These are phyloP conservation scores for Cryphonectria carpinicola DNA, from an alignment of 2,329 filamentous ascomycete genomes.

Conservation along the genomic window DNA sequence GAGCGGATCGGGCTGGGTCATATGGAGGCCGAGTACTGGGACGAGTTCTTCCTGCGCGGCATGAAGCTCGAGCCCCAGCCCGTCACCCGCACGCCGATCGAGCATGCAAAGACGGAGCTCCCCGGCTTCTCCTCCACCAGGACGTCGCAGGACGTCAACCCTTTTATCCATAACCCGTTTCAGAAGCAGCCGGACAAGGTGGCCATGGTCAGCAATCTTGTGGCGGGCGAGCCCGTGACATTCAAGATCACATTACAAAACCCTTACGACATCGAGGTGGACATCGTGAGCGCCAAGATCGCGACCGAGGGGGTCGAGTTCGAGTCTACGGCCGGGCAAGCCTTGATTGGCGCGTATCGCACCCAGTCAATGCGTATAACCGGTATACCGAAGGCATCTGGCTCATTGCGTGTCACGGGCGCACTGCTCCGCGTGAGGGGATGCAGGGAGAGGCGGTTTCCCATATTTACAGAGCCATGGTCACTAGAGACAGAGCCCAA, in stretches of 20 bases:
- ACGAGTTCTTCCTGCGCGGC: constrained; percentile 86
- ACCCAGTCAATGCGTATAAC: constrained; percentile 76
- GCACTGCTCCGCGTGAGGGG: constrained; percentile 80
- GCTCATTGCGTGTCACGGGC: constrained; percentile 74
- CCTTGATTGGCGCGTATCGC: constrained; percentile 77
- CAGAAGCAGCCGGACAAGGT: constrained; percentile 67
- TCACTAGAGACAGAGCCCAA: constrained; percentile 70
- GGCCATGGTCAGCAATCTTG: constrained; percentile 68
- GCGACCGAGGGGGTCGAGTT: constrained; percentile 76
- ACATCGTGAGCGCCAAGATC: constrained; percentile 80
- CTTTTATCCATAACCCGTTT: constrained; percentile 96
- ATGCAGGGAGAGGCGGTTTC: constrained; percentile 81
- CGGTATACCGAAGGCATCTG: constrained; percentile 69
- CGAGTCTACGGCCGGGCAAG: constrained; percentile 65
- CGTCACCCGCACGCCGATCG: constrained; percentile 63
- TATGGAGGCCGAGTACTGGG: constrained; percentile 88
- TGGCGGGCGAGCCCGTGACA: constrained; percentile 75
- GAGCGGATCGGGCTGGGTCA: constrained; percentile 72
- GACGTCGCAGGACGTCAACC: constrained; percentile 69
- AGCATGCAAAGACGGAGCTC: constrained; percentile 62
- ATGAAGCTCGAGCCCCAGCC: constrained; percentile 70
- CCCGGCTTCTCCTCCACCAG: constrained; percentile 54
- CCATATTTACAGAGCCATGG: constrained; percentile 81
- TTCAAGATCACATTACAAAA: constrained; percentile 91
- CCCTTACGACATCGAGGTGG: constrained; percentile 89